Conservation (phyloP, 163 green algal genomes). For the Scenedesmus sp. region DNA sequence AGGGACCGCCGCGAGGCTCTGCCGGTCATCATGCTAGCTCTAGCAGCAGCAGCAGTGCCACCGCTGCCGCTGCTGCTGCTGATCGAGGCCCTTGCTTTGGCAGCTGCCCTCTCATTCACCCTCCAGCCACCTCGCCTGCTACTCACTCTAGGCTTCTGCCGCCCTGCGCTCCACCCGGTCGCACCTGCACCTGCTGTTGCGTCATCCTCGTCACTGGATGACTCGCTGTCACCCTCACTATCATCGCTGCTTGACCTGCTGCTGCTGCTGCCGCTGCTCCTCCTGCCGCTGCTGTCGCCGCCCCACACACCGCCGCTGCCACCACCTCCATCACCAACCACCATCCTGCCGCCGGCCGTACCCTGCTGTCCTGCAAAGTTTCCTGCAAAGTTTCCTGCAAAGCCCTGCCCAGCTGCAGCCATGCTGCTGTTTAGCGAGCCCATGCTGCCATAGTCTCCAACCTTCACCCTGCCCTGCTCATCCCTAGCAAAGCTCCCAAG, state of each 20-base stretch:
- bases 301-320: neutral
- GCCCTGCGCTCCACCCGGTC: neutral
- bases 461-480: neutral
- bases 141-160: neutral
- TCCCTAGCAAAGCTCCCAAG: neutral
- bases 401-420: neutral
- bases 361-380: neutral
- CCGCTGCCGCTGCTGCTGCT: neutral
- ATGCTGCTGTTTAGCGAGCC: neutral
- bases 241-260: slow-evolving; percentile 4
- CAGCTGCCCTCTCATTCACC: neutral
- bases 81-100: neutral
- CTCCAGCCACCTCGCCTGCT: neutral
- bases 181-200: neutral
- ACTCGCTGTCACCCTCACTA: neutral
- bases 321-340: neutral
- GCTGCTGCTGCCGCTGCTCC: slow-evolving; percentile 20
- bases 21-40: neutral
- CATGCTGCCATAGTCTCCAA: neutral
- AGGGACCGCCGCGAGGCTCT: neutral
- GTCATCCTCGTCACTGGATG: neutral
- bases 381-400: neutral
- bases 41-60: neutral
- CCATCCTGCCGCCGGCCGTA: neutral
- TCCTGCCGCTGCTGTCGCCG: neutral